Evolutionary conservation across 768 basidiomycete genomes (phyloP).

Genomic region (Pleurotus tuber-regium): DNA sequence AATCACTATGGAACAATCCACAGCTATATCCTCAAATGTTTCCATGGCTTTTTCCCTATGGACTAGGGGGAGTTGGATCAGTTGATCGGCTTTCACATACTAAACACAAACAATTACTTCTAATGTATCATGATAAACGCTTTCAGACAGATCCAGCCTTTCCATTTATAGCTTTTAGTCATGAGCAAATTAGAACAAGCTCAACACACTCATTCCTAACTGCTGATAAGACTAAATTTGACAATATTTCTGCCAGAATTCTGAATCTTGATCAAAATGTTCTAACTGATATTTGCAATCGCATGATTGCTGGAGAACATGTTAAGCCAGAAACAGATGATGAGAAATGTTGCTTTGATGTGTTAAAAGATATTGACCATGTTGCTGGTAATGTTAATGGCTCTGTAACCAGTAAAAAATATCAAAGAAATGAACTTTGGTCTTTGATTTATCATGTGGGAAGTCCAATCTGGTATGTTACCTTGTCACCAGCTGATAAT

Average conservation of each 20-base stretch:
- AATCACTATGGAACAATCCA: slow-evolving; percentile 28
- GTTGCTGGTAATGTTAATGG: slow-evolving; percentile 22
- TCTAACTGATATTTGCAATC: background rate
- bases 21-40: too few relatives aligned
- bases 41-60: slow-evolving; percentile 38
- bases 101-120: background rate
- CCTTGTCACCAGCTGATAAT: slow-evolving; percentile 27
- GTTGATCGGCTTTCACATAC: background rate
- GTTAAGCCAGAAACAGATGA: slow-evolving; percentile 5
- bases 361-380: slow-evolving; percentile 25
- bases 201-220: background rate
- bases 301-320: background rate
- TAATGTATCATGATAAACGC: background rate
- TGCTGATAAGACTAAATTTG: background rate
- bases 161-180: too few relatives aligned
- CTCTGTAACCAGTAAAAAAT: slow-evolving; percentile 23
- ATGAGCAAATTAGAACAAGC: background rate
- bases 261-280: background rate
- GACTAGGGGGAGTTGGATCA: slow-evolving; percentile 27
- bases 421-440: slow-evolving; percentile 29
- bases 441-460: too few relatives aligned
- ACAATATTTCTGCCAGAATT: background rate
- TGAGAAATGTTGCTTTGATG: slow-evolving; percentile 22
- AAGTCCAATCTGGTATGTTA: slow-evolving; percentile 24
- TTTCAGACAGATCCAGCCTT: background rate